Evolutionary conservation across 139 green algal genomes (phyloP).

Genomic region (Chlorella sorokiniana): DNA sequence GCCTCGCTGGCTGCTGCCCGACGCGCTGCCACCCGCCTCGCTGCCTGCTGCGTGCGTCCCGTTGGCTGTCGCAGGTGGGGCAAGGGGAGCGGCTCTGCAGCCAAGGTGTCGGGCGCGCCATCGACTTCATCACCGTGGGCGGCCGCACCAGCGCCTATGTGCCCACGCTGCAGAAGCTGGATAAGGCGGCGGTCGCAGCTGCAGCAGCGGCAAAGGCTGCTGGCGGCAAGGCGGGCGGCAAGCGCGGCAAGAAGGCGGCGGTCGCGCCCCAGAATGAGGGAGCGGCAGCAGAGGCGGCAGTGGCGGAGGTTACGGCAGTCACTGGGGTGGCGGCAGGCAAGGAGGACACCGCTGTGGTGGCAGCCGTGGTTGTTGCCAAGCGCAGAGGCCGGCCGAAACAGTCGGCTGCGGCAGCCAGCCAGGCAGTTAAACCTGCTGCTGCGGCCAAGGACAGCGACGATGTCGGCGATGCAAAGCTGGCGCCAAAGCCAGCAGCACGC

Average conservation of each 20-base stretch:
- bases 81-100: slow-evolving; percentile 54
- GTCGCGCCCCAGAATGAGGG: neutral
- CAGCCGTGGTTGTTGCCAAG: neutral
- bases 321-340: neutral
- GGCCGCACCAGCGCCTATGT: slow-evolving; percentile 69
- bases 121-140: slow-evolving; percentile 78
- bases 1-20: neutral
- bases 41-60: neutral
- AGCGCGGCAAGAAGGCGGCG: neutral
- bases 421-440: no score
- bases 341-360: neutral
- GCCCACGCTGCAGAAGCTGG: slow-evolving; percentile 74
- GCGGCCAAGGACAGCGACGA: no score
- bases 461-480: no score
- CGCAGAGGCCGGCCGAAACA: no score
- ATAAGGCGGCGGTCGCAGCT: slow-evolving; percentile 9
- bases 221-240: neutral
- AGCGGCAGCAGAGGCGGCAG: neutral
- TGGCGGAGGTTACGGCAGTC: neutral
- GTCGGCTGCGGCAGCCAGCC: no score
- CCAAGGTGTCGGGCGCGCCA: slow-evolving; percentile 49
- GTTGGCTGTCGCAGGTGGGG: slow-evolving; percentile 55
- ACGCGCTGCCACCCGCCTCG: neutral
- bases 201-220: neutral
- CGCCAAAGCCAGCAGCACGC: no score